Base-by-base conservation (phyloP, 2,329 filamentous ascomycete species). In the Talaromyces sp. region DNA sequence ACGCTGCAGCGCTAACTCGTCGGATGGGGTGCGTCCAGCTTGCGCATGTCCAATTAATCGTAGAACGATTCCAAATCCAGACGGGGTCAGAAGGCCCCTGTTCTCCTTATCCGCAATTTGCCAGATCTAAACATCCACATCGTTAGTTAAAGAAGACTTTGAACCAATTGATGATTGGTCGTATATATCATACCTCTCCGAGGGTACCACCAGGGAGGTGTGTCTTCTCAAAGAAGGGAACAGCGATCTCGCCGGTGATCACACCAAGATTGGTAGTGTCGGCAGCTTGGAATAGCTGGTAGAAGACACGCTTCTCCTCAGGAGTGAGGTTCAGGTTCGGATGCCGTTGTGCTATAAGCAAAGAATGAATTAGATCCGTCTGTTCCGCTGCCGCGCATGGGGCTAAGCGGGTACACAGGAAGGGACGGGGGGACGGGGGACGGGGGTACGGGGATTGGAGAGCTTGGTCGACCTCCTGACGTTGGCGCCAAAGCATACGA, bases 51-150 rank as follows among this genome's bases (percentile, higher is more conserved):
- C 94, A 70, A 99, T 97, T 70, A 99, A 85, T 67, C 94, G 86
- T 70, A 99, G 77, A 52, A 96, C 94, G 70, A 96, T 85, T 56
- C 92, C 90, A 76, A 99, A 99, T 70, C 93, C 94, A 37, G 91
- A 85, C 17, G 91, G 91, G 30, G 92, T 97, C 62, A 99, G 80
- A 63, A 97, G 89, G 47, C 94, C 94, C 60, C 92, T 86, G 78
- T 99, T 99, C 78, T 97, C 93, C 62, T 85, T 91, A 77, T 99
- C 94, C 63, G 94, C 93, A 72, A 99, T 94, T 77, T 97, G 93
- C 94, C 94, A 99, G 82, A 99, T 97, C 89, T 96, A 74, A 54
- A 60, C 27, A 51, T 46, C 14, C 44, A 4, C 36, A 29, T 56
- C 33, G 57, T 43, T 44, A 47, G 35, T 14, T 33, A 10, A 17